Percentiles rank a stretch among this genome's conserved stretches.
Evolutionary conservation across 768 basidiomycete species (phyloP).

Genomic region (Leccinellum rugosiceps): DNA sequence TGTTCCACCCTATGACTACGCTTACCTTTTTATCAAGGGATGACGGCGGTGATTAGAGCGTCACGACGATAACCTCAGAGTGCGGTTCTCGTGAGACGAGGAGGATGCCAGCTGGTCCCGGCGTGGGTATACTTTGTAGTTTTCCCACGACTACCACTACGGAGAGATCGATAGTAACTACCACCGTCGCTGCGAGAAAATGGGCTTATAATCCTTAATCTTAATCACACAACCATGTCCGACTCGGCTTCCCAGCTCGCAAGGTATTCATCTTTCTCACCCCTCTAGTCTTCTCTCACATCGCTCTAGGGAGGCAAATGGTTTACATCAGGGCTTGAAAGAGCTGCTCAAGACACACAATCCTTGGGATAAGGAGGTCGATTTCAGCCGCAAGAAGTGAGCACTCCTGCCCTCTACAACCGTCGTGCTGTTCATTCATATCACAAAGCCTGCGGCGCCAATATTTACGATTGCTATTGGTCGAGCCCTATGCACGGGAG

Average conservation of each 20-base stretch:
- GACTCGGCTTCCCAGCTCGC: conserved; percentile 39
- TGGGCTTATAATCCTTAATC: conserved; percentile 21
- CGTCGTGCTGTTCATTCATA: conserved; percentile 1
- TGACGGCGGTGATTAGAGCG: conserved; percentile 2
- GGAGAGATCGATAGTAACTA: background rate
- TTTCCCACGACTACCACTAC: conserved; percentile 24
- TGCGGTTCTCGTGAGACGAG: background rate
- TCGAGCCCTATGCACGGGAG: conserved; percentile 67
- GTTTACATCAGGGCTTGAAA: conserved; percentile 70
- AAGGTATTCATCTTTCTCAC: conserved; percentile 23
- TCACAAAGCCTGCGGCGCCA: conserved; percentile 59
- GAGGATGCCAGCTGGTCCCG: background rate
- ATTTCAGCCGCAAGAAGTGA: conserved; percentile 83
- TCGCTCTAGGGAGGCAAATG: conserved; percentile 68
- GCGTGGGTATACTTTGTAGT: background rate
- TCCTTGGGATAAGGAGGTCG: conserved; percentile 84
- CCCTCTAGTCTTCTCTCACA: conserved; percentile 2
- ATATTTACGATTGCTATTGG: conserved; percentile 65
- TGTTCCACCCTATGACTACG: background rate
- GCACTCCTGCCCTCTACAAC: conserved; percentile 26
- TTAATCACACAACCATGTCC: conserved; percentile 31
- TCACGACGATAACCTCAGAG: background rate
- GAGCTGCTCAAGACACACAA: conserved; percentile 68
- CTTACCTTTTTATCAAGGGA: background rate
- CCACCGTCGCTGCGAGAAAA: conserved; percentile 10